A percentile compares a stretch with the other conserved stretches of the same genome.
Evolutionary conservation across 768 basidiomycete species (phyloP).

Genomic region (Boletus edulis): DNA sequence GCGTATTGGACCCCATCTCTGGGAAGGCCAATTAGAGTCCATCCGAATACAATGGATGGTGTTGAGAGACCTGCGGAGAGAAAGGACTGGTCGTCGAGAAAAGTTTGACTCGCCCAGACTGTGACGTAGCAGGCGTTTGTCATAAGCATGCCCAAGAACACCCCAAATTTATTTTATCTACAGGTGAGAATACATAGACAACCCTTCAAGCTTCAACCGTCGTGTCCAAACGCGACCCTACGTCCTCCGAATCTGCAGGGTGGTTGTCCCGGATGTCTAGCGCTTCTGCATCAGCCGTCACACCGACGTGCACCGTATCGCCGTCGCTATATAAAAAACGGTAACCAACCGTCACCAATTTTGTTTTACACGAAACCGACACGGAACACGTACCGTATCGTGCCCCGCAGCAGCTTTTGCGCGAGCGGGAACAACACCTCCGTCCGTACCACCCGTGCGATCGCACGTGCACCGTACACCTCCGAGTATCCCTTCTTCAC

Average conservation of each 20-base stretch:
- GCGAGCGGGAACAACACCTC: conserved; percentile 83
- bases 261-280: conserved; percentile 68
- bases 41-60: background rate
- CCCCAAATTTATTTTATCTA: too few relatives aligned
- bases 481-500: conserved; percentile 79
- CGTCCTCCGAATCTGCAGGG: conserved; percentile 37
- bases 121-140: too few relatives aligned
- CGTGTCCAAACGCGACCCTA: too few relatives aligned
- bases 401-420: conserved; percentile 74
- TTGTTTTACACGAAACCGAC: background rate
- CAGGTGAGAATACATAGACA: too few relatives aligned
- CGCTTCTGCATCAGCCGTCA: conserved; percentile 37
- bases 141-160: too few relatives aligned
- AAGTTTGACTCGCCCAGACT: background rate
- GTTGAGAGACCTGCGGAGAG: background rate
- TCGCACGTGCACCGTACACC: conserved; percentile 83
- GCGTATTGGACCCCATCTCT: conserved; percentile 55
- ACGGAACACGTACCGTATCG: conserved; percentile 53
- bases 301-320: conserved; percentile 58
- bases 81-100: too few relatives aligned
- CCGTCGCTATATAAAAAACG: conserved; percentile 43
- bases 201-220: too few relatives aligned
- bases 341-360: background rate
- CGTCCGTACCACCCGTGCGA: conserved; percentile 81
- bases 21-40: background rate